These are phyloP conservation scores for Suhomyces bokatorum DNA, from an alignment of 1,139 yeast genomes.

Conservation along the genomic window DNA sequence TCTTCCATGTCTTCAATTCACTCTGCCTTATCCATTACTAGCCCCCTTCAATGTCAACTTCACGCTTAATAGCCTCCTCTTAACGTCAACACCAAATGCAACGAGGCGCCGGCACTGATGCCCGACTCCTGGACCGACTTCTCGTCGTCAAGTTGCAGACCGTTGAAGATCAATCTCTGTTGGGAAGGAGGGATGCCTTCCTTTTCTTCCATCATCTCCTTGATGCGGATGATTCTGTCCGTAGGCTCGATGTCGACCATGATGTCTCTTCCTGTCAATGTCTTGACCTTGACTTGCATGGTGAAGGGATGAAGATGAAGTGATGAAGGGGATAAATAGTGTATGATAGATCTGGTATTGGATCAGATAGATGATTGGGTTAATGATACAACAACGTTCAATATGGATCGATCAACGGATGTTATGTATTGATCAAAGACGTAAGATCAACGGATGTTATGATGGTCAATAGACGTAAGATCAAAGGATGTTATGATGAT, in stretches of 20 bases:
- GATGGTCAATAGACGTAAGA: no score
- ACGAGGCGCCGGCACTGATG: conserved; percentile 70
- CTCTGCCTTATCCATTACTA: no score
- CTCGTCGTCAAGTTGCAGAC: conserved; percentile 87
- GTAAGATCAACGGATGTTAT: no score
- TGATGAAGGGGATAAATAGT: conserved; percentile 1
- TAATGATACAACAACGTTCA: no score
- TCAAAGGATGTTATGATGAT: no score
- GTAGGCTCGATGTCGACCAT: conserved; percentile 76
- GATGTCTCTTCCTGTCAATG: conserved; percentile 83
- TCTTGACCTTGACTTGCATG: conserved; percentile 72
- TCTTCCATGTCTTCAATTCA: no score
- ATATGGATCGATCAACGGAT: no score
- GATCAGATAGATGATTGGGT: no score
- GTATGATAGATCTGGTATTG: no score
- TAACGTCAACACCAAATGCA: conserved; percentile 85
- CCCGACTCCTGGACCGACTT: conserved; percentile 69
- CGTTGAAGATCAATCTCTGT: conserved; percentile 86
- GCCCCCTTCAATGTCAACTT: no score
- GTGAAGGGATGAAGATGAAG: no score
- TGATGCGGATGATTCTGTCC: conserved; percentile 77
- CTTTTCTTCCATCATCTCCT: conserved; percentile 92
- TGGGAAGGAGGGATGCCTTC: conserved; percentile 98
- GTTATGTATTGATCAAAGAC: no score
- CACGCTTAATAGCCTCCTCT: conserved; percentile 69